Evolutionary conservation across 2,329 filamentous ascomycete genomes (phyloP).

Genomic region (Ambrosiella cleistominuta): DNA sequence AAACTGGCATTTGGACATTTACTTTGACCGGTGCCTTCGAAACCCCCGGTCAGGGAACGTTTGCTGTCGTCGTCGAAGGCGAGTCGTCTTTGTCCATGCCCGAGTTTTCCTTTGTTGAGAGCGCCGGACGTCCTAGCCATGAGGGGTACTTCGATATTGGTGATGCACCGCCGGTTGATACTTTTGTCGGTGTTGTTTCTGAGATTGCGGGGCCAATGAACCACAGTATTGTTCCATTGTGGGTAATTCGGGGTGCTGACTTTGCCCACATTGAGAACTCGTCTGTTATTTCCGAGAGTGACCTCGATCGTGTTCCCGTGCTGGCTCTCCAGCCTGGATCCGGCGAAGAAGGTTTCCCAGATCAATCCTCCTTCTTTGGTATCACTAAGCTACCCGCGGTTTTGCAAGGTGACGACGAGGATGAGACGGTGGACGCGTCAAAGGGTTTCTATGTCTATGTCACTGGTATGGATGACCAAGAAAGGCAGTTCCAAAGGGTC

Average conservation of each 20-base stretch:
- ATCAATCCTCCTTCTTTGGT: conserved; percentile 6
- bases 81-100: conserved; percentile 10
- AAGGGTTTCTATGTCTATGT: conserved; percentile 10
- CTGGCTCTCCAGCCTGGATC: conserved; percentile 5
- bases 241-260: conserved; percentile 7
- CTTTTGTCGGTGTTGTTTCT: conserved; percentile 6
- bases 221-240: conserved; percentile 1
- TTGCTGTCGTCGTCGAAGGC: conserved; percentile 10
- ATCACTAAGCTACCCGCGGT: not conserved
- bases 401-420: not conserved
- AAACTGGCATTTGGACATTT: conserved; percentile 9
- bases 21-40: not conserved
- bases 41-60: not conserved
- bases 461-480: conserved; percentile 6
- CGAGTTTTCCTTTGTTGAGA: conserved; percentile 12
- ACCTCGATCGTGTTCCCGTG: not conserved
- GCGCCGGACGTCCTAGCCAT: conserved; percentile 10
- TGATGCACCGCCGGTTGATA: conserved; percentile 1
- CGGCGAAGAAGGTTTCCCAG: conserved; percentile 6
- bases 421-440: not conserved
- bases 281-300: not conserved
- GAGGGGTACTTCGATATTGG: conserved; percentile 14
- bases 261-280: conserved; percentile 3
- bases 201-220: conserved; percentile 11
- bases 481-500: conserved; percentile 9